Conservation (phyloP, 2,329 filamentous ascomycete genomes). For the Acrodontium crateriforme region DNA sequence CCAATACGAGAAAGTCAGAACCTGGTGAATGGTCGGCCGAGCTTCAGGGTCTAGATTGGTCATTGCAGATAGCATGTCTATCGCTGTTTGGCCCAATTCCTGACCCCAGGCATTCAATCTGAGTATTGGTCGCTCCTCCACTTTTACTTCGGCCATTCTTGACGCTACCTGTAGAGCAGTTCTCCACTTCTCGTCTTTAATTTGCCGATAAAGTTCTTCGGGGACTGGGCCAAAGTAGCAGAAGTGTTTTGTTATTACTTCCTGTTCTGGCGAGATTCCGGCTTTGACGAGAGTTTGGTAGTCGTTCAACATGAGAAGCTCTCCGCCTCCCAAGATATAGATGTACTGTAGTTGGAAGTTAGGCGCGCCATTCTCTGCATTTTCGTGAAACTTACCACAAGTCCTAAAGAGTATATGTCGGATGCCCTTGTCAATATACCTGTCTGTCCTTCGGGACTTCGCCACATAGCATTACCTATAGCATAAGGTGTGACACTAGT, state of each 20-base stretch:
- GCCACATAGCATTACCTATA: constrained; percentile 28
- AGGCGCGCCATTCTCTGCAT: constrained; percentile 1
- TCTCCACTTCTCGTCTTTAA: constrained; percentile 18
- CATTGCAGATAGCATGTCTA: constrained; percentile 24
- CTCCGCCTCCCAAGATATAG: constrained; percentile 21
- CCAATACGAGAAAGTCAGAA: constrained; percentile 23
- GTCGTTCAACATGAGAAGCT: constrained; percentile 20
- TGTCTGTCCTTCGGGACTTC: constrained; percentile 27
- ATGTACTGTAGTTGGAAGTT: constrained; percentile 20
- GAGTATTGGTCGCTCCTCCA: constrained; percentile 17
- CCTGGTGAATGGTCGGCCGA: constrained; percentile 22
- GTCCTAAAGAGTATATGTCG: constrained; percentile 26
- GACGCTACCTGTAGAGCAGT: constrained; percentile 15
- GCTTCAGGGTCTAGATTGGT: constrained; percentile 21
- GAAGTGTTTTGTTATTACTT: constrained; percentile 22
- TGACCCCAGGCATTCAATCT: constrained; percentile 20
- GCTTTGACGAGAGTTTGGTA: constrained; percentile 19
- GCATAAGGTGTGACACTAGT: constrained; percentile 15
- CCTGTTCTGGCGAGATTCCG: constrained; percentile 20
- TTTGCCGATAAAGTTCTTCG: constrained; percentile 17
- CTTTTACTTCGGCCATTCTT: constrained; percentile 14
- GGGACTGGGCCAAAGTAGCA: constrained; percentile 22
- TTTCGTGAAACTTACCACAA: constrained; percentile 20
- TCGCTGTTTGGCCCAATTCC: constrained; percentile 14
- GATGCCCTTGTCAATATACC: constrained; percentile 23